A percentile compares a stretch with the other conserved stretches of the same genome.
phyloP scores from a whole-genome alignment of 176 grass and related monocot genomes.

The Oryza glumipatula region DNA sequence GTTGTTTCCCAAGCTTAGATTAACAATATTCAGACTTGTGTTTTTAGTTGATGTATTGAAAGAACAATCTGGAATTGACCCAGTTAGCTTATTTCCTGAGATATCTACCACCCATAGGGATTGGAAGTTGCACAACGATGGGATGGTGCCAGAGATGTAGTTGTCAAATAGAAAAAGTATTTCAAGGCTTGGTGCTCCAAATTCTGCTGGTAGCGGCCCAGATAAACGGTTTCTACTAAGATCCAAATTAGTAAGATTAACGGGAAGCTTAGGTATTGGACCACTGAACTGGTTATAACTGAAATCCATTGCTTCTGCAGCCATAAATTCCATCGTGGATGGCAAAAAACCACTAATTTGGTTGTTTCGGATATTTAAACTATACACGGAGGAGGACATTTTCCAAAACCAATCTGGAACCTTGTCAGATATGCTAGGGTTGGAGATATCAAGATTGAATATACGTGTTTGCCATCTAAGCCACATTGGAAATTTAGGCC shows the following conservation, averaged over 20 bases:
- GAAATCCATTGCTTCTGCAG: neutral
- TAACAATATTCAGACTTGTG: neutral
- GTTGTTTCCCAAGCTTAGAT: constrained; percentile 26
- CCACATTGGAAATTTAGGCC: constrained; percentile 37
- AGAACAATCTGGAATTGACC: neutral
- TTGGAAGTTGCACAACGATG: constrained; percentile 30
- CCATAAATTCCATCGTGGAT: constrained; percentile 18
- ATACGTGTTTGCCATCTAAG: constrained; percentile 6
- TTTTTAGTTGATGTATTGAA: no score
- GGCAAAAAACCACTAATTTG: constrained; percentile 8
- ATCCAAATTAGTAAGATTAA: neutral
- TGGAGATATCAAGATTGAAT: neutral
- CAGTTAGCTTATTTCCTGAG: neutral
- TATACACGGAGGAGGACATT: neutral
- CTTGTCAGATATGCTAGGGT: constrained; percentile 34
- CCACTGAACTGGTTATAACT: constrained; percentile 42
- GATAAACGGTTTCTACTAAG: constrained; percentile 44
- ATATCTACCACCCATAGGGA: neutral
- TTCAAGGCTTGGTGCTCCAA: neutral
- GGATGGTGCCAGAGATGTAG: constrained; percentile 40
- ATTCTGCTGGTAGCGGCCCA: constrained; percentile 24
- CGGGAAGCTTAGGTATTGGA: constrained; percentile 35
- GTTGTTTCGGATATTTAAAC: constrained; percentile 35
- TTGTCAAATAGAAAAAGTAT: constrained; percentile 24
- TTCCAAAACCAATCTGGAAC: constrained; percentile 50